Percentiles rank a stretch among this genome's conserved stretches.
These are phyloP conservation scores for Myxozyma neotropica DNA, from an alignment of 805 yeast genomes.

Conservation along the genomic window DNA sequence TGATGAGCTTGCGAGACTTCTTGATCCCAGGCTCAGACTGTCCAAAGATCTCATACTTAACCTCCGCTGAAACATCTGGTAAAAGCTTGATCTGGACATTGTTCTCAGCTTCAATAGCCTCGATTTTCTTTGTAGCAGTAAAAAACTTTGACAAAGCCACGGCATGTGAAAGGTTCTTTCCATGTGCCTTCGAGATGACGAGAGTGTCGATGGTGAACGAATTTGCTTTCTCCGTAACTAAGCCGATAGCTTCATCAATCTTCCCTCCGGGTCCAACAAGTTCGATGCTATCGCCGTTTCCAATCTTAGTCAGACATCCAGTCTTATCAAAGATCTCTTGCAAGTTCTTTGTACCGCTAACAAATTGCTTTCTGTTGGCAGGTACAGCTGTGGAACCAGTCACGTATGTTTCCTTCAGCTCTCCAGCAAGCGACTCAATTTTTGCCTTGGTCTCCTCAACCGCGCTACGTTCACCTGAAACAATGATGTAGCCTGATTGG, in stretches of 20 bases:
- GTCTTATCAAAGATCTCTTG: slow-evolving; percentile 38
- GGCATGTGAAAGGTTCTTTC: slow-evolving; percentile 61
- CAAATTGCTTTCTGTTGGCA: slow-evolving; percentile 63
- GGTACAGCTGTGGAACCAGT: slow-evolving; percentile 68
- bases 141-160: slow-evolving; percentile 71
- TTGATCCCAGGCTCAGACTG: slow-evolving; percentile 54
- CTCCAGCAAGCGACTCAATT: slow-evolving; percentile 51
- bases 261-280: slow-evolving; percentile 56
- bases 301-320: slow-evolving; percentile 43
- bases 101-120: slow-evolving; percentile 47
- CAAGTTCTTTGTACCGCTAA: slow-evolving; percentile 38
- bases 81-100: slow-evolving; percentile 55
- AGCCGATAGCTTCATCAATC: slow-evolving; percentile 62
- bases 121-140: slow-evolving; percentile 38
- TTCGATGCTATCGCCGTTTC: slow-evolving; percentile 52
- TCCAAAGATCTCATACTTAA: slow-evolving; percentile 66
- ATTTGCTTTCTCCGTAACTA: slow-evolving; percentile 62
- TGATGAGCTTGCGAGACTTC: slow-evolving; percentile 71
- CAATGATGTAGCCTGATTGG: slow-evolving; percentile 47
- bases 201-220: slow-evolving; percentile 64
- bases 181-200: slow-evolving; percentile 88
- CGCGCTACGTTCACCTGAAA: slow-evolving; percentile 72
- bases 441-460: slow-evolving; percentile 59
- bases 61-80: slow-evolving; percentile 48
- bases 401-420: slow-evolving; percentile 50